phyloP scores from a whole-genome alignment of 2,329 filamentous ascomycete species.

The Periglandula ipomoeae region DNA sequence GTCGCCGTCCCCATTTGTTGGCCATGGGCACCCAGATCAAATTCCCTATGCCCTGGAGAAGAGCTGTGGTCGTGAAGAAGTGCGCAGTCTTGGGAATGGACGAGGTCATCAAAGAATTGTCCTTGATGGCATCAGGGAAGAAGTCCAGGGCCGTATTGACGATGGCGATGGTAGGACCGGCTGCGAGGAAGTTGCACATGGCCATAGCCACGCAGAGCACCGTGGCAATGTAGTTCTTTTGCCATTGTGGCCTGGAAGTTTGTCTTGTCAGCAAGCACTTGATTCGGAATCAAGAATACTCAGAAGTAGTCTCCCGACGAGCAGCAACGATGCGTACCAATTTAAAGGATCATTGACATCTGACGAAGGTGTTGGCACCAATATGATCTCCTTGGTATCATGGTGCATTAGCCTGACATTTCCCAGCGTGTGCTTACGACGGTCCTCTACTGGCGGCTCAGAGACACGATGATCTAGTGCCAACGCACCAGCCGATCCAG shows the following conservation, averaged over 20 bases:
- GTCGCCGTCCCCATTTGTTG: slow-evolving; percentile 38
- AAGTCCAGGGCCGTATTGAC: slow-evolving; percentile 28
- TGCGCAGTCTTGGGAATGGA: slow-evolving; percentile 34
- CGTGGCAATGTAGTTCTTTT: slow-evolving; percentile 39
- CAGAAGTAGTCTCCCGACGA: too few relatives aligned
- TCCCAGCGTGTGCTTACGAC: slow-evolving; percentile 24
- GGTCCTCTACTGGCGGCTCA: slow-evolving; percentile 6
- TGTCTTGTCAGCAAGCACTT: too few relatives aligned
- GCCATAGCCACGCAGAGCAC: slow-evolving; percentile 44
- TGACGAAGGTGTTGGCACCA: slow-evolving; percentile 28
- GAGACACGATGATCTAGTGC: slow-evolving; percentile 7
- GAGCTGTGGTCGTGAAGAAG: too few relatives aligned
- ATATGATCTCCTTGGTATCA: slow-evolving; percentile 36
- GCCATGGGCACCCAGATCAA: too few relatives aligned
- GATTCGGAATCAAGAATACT: too few relatives aligned
- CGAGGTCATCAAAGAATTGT: slow-evolving; percentile 12
- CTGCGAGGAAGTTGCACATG: slow-evolving; percentile 47
- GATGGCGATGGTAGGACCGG: slow-evolving; percentile 44
- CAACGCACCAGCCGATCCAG: slow-evolving; percentile 1
- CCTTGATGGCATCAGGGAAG: too few relatives aligned
- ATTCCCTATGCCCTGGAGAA: too few relatives aligned
- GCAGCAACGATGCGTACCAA: slow-evolving; percentile 28
- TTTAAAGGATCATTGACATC: slow-evolving; percentile 29
- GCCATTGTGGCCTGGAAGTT: slow-evolving; percentile 36
- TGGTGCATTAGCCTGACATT: slow-evolving; percentile 32